Evolutionary conservation across 2,329 filamentous ascomycete genomes (phyloP), one percentile per base, ranked within the genome.

Genomic region (Onygenales sp.): DNA sequence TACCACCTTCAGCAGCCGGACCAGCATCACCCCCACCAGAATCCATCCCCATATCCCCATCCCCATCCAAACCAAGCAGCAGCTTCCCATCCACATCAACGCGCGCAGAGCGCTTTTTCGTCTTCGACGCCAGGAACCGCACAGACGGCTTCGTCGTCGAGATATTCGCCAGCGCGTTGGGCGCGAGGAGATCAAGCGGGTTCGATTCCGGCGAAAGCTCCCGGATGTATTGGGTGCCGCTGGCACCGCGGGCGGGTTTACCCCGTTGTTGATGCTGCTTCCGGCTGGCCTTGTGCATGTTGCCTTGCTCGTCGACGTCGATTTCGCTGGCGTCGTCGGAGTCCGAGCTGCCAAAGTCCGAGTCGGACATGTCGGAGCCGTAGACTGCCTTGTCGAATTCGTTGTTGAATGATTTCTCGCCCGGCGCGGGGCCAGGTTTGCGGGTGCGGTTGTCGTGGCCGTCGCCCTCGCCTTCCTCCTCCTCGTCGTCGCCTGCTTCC

Each of bases 331-430:
- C 59, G 73, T 84, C 82, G 59, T 85, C 82, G 8, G 81, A 82
- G 54, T 83, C 80, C 35, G 84, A 82, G 0, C 81, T 83, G 17
- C 83, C 80, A 4, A 80, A 82, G 43, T 73, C 74, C 1, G 69
- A 69, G 50, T 76, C 75, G 10, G 76, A 78, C 45, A 83, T 68
- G 48, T 77, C 85, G 60, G 83, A 88, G 66, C 89, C 91, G 66
- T 96, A 95, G 36, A 98, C 82, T n/a, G 92, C 91, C 70, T 95
- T 87, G 68, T 97, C 92, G 69, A 93, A 96, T 65, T 94, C 92
- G 71, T 87, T 94, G 70, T 91, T 89, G 66, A 94, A 95, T 9
- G 63, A 58, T 42, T 64, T 64, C 50, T 56, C 56, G 38, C 61
- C 58, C 55, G 57, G 62, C 36, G 57, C 83, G 82, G 63, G 80